A percentile compares a stretch with the other conserved stretches of the same genome.
Conservation (phyloP, 805 yeast genomes). For the Saccharomycopsis fermentans region DNA sequence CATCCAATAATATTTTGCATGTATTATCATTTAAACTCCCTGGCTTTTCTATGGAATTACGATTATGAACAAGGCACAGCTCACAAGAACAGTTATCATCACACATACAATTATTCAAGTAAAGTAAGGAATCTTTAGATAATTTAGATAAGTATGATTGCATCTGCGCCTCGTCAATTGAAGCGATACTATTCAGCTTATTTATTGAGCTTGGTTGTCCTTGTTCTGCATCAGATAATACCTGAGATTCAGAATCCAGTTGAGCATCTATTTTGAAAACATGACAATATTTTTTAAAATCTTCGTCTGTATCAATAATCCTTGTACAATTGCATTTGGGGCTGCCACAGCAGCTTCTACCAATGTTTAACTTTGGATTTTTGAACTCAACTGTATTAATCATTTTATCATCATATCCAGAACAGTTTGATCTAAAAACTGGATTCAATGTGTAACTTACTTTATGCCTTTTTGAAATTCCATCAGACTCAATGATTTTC, state of each 20-base stretch:
- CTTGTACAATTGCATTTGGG: not conserved
- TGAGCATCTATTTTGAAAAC: slow-evolving; percentile 9
- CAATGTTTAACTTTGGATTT: not conserved
- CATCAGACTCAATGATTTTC: slow-evolving; percentile 6
- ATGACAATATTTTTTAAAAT: slow-evolving; percentile 3
- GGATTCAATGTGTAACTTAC: slow-evolving; percentile 12
- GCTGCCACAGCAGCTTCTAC: not conserved
- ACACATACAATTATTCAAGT: slow-evolving; percentile 8
- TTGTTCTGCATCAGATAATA: not conserved
- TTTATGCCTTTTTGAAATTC: not conserved
- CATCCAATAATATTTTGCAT: not conserved
- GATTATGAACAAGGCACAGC: slow-evolving; percentile 11
- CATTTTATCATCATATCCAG: not conserved
- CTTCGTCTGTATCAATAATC: not conserved
- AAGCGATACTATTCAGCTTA: not conserved
- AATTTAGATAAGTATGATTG: not conserved
- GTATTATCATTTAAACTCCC: not conserved
- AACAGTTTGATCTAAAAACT: not conserved
- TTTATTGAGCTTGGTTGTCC: not conserved
- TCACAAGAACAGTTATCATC: slow-evolving; percentile 16
- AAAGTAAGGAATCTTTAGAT: not conserved
- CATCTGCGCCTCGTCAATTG: not conserved
- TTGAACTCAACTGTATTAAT: not conserved
- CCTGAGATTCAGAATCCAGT: not conserved
- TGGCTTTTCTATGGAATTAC: not conserved